Conservation (phyloP, 2,329 filamentous ascomycete genomes). For the Trematosphaeria pertusa region DNA sequence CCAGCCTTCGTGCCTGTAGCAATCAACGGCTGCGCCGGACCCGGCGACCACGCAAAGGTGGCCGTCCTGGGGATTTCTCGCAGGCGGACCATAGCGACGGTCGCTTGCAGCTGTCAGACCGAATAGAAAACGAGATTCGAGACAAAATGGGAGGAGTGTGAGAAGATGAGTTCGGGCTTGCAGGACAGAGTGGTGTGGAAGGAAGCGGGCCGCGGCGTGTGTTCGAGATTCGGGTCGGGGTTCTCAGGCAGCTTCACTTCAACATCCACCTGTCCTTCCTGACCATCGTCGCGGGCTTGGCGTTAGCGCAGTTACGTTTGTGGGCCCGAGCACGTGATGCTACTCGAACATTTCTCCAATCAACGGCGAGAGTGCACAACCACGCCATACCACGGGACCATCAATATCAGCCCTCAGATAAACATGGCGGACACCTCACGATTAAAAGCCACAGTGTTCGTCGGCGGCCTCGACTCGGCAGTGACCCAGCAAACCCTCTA, state of each 20-base stretch:
- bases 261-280: constrained; percentile 47
- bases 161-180: constrained; percentile 18
- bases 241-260: constrained; percentile 37
- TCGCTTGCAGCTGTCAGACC: constrained; percentile 37
- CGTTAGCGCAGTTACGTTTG: constrained; percentile 7
- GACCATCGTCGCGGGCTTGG: constrained; percentile 31
- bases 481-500: constrained; percentile 79
- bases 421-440: constrained; percentile 82
- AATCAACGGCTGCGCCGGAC: constrained; percentile 77
- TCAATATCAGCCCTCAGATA: too few species aligned
- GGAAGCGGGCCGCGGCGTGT: constrained; percentile 27
- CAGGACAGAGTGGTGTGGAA: constrained; percentile 23
- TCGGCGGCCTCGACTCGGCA: constrained; percentile 83
- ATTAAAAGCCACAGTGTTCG: constrained; percentile 90
- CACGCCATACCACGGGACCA: constrained; percentile 1
- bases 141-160: constrained; percentile 22
- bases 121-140: constrained; percentile 8
- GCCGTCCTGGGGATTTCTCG: constrained; percentile 96
- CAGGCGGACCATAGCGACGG: constrained; percentile 81
- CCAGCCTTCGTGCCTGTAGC: constrained; percentile 94
- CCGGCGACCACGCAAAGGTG: constrained; percentile 95
- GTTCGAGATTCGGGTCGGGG: constrained; percentile 19
- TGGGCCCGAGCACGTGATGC: constrained; percentile 22
- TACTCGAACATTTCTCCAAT: constrained; percentile 15
- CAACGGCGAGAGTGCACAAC: constrained; percentile 13